Percentiles rank a stretch among this genome's conserved stretches.
Conservation (phyloP, 2,329 filamentous ascomycete genomes). For the Diplodia mutila region DNA sequence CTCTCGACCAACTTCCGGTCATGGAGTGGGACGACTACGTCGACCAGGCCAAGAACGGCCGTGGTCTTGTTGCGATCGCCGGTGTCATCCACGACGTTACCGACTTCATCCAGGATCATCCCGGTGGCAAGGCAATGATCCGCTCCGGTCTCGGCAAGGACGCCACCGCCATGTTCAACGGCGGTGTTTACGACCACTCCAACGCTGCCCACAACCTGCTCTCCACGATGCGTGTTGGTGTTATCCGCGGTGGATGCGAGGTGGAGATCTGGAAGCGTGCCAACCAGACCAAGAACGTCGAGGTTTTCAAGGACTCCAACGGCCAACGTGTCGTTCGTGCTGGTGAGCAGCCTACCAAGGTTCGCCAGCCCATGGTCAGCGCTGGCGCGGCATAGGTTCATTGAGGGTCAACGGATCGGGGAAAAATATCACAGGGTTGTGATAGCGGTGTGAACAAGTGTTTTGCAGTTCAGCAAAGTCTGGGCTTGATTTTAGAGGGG, state of each 20-base stretch:
- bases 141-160: slow-evolving; percentile 48
- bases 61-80: slow-evolving; percentile 46
- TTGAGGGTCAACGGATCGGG: neutral
- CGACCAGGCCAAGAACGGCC: slow-evolving; percentile 48
- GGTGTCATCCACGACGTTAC: slow-evolving; percentile 49
- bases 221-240: slow-evolving; percentile 48
- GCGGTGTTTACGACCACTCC: slow-evolving; percentile 48
- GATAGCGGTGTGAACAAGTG: neutral
- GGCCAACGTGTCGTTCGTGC: slow-evolving; percentile 85
- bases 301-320: slow-evolving; percentile 76
- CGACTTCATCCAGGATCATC: slow-evolving; percentile 49
- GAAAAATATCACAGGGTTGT: neutral
- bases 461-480: neutral
- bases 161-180: slow-evolving; percentile 50
- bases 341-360: slow-evolving; percentile 82
- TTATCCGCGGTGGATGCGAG: slow-evolving; percentile 49
- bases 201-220: slow-evolving; percentile 50
- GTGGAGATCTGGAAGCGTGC: slow-evolving; percentile 52
- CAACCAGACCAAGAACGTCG: slow-evolving; percentile 68
- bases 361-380: slow-evolving; percentile 76
- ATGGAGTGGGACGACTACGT: slow-evolving; percentile 51
- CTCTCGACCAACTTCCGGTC: slow-evolving; percentile 48
- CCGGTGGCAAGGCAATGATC: slow-evolving; percentile 49
- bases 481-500: neutral
- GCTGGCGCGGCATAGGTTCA: slow-evolving; percentile 77